Evolutionary conservation across 345 rosid genomes (phyloP).

Genomic region (Isatis tinctoria): DNA sequence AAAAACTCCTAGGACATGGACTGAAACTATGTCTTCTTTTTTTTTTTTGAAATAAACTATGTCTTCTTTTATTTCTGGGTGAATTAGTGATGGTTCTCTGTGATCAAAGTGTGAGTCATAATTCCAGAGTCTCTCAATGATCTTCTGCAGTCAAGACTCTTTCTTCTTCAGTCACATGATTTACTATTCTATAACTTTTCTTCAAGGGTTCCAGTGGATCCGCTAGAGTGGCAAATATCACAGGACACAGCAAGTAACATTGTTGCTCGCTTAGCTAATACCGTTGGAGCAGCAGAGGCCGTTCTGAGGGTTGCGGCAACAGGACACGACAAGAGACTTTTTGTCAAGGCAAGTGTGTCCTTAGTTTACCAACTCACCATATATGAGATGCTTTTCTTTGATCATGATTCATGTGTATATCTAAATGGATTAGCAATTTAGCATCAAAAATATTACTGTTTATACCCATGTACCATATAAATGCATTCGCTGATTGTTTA

Average conservation of each 20-base stretch:
- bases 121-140: background rate
- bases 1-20: too few relatives aligned
- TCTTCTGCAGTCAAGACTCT: background rate
- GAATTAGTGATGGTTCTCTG: background rate
- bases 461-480: background rate
- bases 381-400: background rate
- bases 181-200: background rate
- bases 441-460: background rate
- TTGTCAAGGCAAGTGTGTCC: slow-evolving; percentile 53
- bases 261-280: slow-evolving; percentile 83
- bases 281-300: slow-evolving; percentile 89
- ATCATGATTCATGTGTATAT: background rate
- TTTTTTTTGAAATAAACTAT: too few relatives aligned
- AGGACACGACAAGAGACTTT: slow-evolving; percentile 90
- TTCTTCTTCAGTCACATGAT: background rate
- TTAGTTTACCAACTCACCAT: background rate
- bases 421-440: slow-evolving; percentile 5
- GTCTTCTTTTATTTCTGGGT: background rate
- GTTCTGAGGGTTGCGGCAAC: slow-evolving; percentile 97
- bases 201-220: slow-evolving; percentile 87
- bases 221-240: slow-evolving; percentile 96
- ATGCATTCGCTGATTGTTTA: slow-evolving; percentile 5
- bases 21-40: too few relatives aligned
- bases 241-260: slow-evolving; percentile 82
- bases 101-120: background rate